Evolutionary conservation across 345 rosid species (phyloP).

Genomic region (Eucalyptus caleyi): DNA sequence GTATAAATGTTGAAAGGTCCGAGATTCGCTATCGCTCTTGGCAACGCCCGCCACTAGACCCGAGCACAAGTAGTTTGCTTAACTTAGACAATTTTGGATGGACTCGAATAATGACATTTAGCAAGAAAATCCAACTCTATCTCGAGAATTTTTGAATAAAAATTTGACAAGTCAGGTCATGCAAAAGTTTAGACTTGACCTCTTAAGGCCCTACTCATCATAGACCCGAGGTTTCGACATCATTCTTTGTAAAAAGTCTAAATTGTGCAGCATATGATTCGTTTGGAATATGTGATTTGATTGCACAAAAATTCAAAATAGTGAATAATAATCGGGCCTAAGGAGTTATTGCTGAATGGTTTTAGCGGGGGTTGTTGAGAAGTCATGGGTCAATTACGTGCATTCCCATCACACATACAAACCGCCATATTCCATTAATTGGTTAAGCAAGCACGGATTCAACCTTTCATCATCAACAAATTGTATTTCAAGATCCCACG

Average conservation of each 20-base stretch:
- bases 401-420: background rate
- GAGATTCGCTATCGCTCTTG: background rate
- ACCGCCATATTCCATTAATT: background rate
- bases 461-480: background rate
- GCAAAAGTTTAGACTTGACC: background rate
- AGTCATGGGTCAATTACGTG: background rate
- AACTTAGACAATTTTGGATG: background rate
- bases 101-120: background rate
- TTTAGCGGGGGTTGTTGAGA: background rate
- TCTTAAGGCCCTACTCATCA: background rate
- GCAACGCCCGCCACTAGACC: background rate
- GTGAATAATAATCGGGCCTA: background rate
- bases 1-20: background rate
- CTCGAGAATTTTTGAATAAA: background rate
- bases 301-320: background rate
- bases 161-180: background rate
- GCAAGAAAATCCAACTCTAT: background rate
- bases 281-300: background rate
- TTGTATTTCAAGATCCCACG: background rate
- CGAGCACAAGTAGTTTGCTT: background rate
- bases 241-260: background rate
- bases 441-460: background rate
- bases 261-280: background rate
- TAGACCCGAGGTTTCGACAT: background rate
- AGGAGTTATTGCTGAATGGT: background rate